phyloP scores from a whole-genome alignment of 2,329 filamentous ascomycete species.

The Leptographium wingfieldii region DNA sequence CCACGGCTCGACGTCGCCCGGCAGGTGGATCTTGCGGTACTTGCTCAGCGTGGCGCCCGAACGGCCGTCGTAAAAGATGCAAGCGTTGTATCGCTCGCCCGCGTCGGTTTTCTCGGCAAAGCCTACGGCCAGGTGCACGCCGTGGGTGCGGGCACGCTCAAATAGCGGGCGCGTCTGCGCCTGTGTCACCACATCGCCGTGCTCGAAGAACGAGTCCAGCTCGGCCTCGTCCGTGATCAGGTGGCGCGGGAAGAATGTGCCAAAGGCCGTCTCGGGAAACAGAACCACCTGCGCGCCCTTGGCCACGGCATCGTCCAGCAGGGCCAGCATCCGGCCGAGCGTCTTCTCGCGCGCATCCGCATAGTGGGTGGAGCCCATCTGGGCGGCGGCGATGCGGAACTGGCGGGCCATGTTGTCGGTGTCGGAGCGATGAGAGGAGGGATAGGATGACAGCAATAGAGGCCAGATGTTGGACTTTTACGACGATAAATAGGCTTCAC shows the following conservation, averaged over 20 bases:
- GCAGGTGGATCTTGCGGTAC: constrained; percentile 43
- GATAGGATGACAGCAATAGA: background rate
- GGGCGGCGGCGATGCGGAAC: constrained; percentile 32
- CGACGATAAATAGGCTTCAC: too few species aligned
- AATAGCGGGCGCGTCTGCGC: constrained; percentile 35
- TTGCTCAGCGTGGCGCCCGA: constrained; percentile 31
- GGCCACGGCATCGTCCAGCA: constrained; percentile 31
- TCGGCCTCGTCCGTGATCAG: constrained; percentile 33
- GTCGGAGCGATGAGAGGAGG: background rate
- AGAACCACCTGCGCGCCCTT: constrained; percentile 35
- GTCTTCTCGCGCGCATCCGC: constrained; percentile 26
- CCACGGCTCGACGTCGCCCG: constrained; percentile 38
- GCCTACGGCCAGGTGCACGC: constrained; percentile 38
- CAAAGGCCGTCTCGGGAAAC: constrained; percentile 40
- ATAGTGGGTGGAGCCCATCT: constrained; percentile 35
- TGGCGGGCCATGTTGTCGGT: constrained; percentile 5
- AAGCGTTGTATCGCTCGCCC: constrained; percentile 30
- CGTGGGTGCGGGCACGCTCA: constrained; percentile 29
- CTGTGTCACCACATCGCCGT: constrained; percentile 26
- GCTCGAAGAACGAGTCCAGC: constrained; percentile 36
- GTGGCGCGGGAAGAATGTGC: constrained; percentile 43
- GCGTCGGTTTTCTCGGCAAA: constrained; percentile 35
- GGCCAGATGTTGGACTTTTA: background rate
- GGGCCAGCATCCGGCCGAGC: constrained; percentile 32
- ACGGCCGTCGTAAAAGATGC: constrained; percentile 36